Conservation (phyloP, 257 asterid species). For the Prunella vulgaris region DNA sequence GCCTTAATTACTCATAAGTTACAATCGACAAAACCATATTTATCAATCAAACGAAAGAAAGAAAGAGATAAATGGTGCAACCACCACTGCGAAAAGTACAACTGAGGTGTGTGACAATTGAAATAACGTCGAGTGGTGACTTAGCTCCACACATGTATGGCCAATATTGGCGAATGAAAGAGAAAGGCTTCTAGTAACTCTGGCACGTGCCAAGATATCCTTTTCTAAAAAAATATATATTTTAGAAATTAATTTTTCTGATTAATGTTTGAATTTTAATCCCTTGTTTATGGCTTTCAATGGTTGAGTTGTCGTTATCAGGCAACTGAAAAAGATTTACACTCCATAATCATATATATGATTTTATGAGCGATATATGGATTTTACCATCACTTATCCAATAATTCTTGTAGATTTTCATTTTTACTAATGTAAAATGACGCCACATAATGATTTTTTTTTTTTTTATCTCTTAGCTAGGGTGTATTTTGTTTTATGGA, state of each 20-base stretch:
- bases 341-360: too few relatives aligned
- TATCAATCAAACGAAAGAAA: background rate
- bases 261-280: background rate
- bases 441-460: too few relatives aligned
- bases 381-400: too few relatives aligned
- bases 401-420: too few relatives aligned
- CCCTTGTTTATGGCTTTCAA: background rate
- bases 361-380: background rate
- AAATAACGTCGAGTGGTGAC: background rate
- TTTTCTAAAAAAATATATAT: too few relatives aligned
- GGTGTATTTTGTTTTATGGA: too few relatives aligned
- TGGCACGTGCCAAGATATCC: constrained; percentile 24
- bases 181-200: constrained; percentile 33
- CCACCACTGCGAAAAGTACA: constrained; percentile 19
- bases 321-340: constrained; percentile 5
- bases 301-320: background rate
- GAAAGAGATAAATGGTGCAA: constrained; percentile 5
- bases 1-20: background rate
- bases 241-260: background rate
- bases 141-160: constrained; percentile 24
- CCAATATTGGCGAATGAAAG: constrained; percentile 19
- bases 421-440: too few relatives aligned
- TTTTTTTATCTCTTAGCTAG: too few relatives aligned
- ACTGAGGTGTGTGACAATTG: background rate
- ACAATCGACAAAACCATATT: background rate